Evolutionary conservation across 208 protist species (phyloP), one percentile per base, ranked within the genome.

Genomic region (Borovskyia barvae): DNA sequence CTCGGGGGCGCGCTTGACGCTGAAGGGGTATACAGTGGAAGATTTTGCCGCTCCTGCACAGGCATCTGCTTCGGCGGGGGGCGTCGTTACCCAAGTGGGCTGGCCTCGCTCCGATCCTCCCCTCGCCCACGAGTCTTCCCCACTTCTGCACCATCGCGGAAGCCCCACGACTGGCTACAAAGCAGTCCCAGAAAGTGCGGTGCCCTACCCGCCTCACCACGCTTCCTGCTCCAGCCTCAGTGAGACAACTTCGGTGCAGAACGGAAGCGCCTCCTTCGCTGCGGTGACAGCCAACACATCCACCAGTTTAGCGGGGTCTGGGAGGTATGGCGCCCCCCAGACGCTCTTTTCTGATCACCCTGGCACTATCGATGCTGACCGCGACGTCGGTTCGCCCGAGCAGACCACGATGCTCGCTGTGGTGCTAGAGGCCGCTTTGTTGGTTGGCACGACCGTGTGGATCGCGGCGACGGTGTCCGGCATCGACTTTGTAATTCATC

Each of bases 381-480:
- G 71, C n/a, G 83, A 90, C 39, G 71, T 82, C n/a, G 83, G 83
- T 8, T 79, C 76, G 8, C 79, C 79, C 0, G 83, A 90, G 35
- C 61, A 82, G 35, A 90, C 83, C 11, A 90, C 83, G 26, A 70
- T 53, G 2, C 64, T 91, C 3, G 80, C 80, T 42, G 85, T 87
- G 46, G 72, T 91, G 20, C 7, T 80, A 3, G 84, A 91, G 60
- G 80, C 84, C 12, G 61, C 80, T 12, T 48, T 87, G 32, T 22
- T 91, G 30, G 84, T 91, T 20, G 48, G 24, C 14, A 73, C 65
- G 4, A 66, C 77, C 2, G 70, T 91, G 32, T 3, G 77, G 20
- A 40, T 85, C 9, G 79, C 77, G 12, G 68, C 53, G 1, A 40
- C 71, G 0, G 75, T 91, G 37, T 72, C 80, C 3, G 84, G 84